Evolutionary conservation across 2,329 filamentous ascomycete genomes (phyloP).

Genomic region (Aspergillus aculeatus): DNA sequence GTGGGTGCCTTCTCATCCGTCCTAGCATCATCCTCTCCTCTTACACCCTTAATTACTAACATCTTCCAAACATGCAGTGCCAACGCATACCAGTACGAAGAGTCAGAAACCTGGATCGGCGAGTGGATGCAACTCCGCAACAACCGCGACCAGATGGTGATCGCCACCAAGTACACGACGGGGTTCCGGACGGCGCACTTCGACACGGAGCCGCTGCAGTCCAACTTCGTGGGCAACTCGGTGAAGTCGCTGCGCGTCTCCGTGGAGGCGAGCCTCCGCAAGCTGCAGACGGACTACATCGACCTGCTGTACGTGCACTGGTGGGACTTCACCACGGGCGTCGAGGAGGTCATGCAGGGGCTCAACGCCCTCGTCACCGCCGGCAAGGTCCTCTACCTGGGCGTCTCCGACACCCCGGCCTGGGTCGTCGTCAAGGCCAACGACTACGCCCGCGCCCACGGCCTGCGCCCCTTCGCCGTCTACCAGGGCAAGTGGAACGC

Average conservation of each 20-base stretch:
- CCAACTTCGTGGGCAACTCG: slow-evolving; percentile 21
- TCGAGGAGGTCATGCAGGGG: slow-evolving; percentile 16
- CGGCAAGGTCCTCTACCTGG: slow-evolving; percentile 15
- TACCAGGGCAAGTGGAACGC: slow-evolving; percentile 15
- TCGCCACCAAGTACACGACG: slow-evolving; percentile 20
- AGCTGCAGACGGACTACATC: slow-evolving; percentile 16
- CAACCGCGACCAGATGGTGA: slow-evolving; percentile 53
- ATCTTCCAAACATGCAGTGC: slow-evolving; percentile 24
- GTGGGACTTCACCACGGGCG: slow-evolving; percentile 17
- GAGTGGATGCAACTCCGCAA: slow-evolving; percentile 52
- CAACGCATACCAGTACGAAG: slow-evolving; percentile 51
- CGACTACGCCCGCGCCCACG: slow-evolving; percentile 13
- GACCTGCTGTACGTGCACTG: slow-evolving; percentile 17
- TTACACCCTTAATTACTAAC: too few species aligned
- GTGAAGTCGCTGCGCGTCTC: slow-evolving; percentile 12
- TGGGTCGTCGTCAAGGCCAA: slow-evolving; percentile 18
- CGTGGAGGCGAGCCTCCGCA: slow-evolving; percentile 8
- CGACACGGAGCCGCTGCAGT: slow-evolving; percentile 34
- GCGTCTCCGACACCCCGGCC: slow-evolving; percentile 11
- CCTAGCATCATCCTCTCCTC: background rate
- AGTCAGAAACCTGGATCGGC: slow-evolving; percentile 53
- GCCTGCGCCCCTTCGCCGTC: slow-evolving; percentile 10
- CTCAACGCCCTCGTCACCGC: slow-evolving; percentile 11
- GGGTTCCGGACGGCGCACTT: slow-evolving; percentile 38
- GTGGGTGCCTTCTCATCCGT: slow-evolving; percentile 12